Evolutionary conservation across 1,284 basidiomycete genomes (phyloP).

Genomic region (Trametes versicolor): DNA sequence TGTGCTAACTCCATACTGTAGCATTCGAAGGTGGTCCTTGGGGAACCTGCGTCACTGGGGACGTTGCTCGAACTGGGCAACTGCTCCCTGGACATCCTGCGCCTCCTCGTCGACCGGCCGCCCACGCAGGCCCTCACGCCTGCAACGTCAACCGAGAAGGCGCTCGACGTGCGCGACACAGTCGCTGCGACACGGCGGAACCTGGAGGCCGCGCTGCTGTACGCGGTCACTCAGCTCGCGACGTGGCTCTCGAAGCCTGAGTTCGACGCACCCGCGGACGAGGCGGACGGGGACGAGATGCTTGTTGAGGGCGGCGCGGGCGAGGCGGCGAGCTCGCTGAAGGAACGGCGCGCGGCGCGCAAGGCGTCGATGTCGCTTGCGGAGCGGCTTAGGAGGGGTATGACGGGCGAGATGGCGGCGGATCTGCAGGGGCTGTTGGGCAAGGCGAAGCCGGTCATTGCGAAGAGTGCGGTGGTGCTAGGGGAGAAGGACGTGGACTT

Average conservation of each 20-base stretch:
- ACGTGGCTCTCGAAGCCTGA: constrained; percentile 80
- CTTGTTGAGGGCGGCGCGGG: constrained; percentile 34
- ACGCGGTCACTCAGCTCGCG: constrained; percentile 79
- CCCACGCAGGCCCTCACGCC: constrained; percentile 60
- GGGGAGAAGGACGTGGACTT: constrained; percentile 59
- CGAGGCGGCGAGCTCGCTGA: constrained; percentile 31
- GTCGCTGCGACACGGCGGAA: constrained; percentile 63
- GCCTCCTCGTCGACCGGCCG: constrained; percentile 65
- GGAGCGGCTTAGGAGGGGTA: constrained; percentile 72
- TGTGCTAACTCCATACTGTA: constrained; percentile 45
- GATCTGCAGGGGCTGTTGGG: constrained; percentile 75
- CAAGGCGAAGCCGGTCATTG: constrained; percentile 68
- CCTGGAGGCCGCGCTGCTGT: constrained; percentile 78
- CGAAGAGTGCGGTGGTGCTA: constrained; percentile 60
- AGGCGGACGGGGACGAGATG: constrained; percentile 55
- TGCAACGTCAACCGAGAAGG: constrained; percentile 49
- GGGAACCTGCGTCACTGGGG: constrained; percentile 82
- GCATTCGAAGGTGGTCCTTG: constrained; percentile 84
- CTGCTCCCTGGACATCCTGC: constrained; percentile 74
- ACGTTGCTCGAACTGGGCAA: constrained; percentile 82
- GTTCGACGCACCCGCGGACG: constrained; percentile 55
- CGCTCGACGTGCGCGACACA: constrained; percentile 66
- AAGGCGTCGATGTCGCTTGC: constrained; percentile 63
- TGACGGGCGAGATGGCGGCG: constrained; percentile 80
- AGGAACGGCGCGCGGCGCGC: constrained; percentile 54